Conservation (phyloP, 2,329 filamentous ascomycete genomes). For the Aspergillus bombycis region DNA sequence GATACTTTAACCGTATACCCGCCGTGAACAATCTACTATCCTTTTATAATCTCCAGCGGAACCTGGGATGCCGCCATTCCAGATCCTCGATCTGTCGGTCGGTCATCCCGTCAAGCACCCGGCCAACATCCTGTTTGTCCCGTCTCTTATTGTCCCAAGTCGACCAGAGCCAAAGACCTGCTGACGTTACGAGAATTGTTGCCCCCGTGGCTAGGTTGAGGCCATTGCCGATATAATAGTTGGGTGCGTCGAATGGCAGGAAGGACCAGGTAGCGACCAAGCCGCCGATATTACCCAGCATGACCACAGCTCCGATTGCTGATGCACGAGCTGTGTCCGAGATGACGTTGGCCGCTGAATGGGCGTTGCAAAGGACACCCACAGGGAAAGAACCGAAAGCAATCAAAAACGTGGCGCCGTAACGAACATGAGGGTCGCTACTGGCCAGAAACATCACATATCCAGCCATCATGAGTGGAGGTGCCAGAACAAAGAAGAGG, state of each 20-base stretch:
- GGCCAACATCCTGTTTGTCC: conserved; percentile 57
- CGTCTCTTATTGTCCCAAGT: conserved; percentile 63
- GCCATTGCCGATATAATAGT: conserved; percentile 73
- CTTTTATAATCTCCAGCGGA: conserved; percentile 44
- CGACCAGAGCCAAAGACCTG: conserved; percentile 63
- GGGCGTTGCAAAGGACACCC: conserved; percentile 67
- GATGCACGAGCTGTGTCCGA: conserved; percentile 70
- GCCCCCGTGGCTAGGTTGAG: conserved; percentile 67
- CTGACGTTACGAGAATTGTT: conserved; percentile 57
- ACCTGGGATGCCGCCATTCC: conserved; percentile 67
- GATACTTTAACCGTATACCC: not conserved
- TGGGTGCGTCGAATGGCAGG: conserved; percentile 63
- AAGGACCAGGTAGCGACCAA: conserved; percentile 69
- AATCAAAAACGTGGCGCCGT: conserved; percentile 72
- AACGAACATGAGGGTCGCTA: conserved; percentile 57
- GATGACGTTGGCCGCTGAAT: conserved; percentile 71
- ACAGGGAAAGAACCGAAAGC: conserved; percentile 65
- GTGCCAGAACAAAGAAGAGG: conserved; percentile 62
- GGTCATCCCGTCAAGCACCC: conserved; percentile 58
- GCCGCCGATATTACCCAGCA: conserved; percentile 74
- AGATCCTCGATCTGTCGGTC: conserved; percentile 60
- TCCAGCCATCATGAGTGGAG: conserved; percentile 68
- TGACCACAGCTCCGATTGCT: conserved; percentile 69
- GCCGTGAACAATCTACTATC: not conserved
- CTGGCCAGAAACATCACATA: conserved; percentile 72